Base-by-base conservation (phyloP, 129 eudicot species). In the Logfia minima region DNA sequence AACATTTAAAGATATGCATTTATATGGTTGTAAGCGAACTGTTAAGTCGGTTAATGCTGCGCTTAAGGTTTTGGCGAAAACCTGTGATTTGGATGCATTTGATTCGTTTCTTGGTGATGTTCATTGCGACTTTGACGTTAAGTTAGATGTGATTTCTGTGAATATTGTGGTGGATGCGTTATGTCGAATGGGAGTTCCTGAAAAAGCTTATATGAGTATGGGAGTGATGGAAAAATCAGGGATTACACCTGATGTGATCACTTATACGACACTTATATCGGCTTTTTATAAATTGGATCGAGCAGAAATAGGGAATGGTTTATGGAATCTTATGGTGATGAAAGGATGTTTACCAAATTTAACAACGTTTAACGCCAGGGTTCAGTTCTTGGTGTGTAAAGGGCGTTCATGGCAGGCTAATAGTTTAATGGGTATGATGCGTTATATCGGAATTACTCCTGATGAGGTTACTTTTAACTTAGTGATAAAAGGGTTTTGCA, bases 321-420 rank as follows among this genome's bases (percentile, higher is more conserved):
- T 92, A 71, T 92, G 98, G 98, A 92, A 90, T 64, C 85, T 88
- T 45, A 92, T 92, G 98, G 82, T 92, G 51, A 80, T 69, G 74
- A 90, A 77, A 59, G 96, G 94, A 4, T 92, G 98, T 86, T 70
- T 71, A 6, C 98, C 98, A 9, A 88, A 86, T 80, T 43, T 90
- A 17, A 87, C 94, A 8, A 92, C 98, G n/a, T 92, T 92, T 66
- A 92, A 92, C 82, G 90, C 83, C 16, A 86, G 98, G 79, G 87
- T 92, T 78, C 98, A 92, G 85, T 92, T 86, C 62, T 85, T 92
- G 89, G 94, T 88, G 66, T 69, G 65, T 65, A 80, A 64, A 67
- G 89, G 98, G 22, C 83, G 96, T 5, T 86, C 90, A 7, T 90
- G 94, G 93, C 88, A 90, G 69, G 98, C 98, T 65, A 88, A 90